These are phyloP conservation scores for Bryoerythrophyllum caledonicum DNA, from an alignment of 225 moss, liverwort and hornwort genomes.

Conservation along the genomic window DNA sequence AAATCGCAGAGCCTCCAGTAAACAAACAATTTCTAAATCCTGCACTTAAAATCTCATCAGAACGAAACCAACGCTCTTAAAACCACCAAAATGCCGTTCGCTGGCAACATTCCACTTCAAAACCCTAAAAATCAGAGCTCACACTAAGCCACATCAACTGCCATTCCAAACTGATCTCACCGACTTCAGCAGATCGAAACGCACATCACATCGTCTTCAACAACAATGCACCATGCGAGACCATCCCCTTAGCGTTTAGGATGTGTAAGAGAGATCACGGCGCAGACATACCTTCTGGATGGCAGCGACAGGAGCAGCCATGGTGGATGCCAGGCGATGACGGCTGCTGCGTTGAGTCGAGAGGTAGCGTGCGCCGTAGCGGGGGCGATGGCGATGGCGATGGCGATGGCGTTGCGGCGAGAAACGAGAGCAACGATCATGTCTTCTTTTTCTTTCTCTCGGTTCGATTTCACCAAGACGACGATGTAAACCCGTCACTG, in stretches of 20 bases:
- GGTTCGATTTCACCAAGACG: neutral
- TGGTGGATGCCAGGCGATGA: constrained; percentile 17
- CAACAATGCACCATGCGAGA: neutral
- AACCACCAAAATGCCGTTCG: neutral
- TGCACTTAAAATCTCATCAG: neutral
- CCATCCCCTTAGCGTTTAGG: neutral
- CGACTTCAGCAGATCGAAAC: neutral
- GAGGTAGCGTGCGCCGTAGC: neutral
- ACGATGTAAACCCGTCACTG: neutral
- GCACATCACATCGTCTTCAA: neutral
- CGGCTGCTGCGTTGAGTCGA: neutral
- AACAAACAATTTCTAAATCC: neutral
- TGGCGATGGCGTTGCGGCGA: neutral
- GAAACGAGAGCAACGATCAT: neutral
- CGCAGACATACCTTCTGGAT: constrained; percentile 47
- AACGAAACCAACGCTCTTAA: neutral
- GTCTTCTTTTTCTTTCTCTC: neutral
- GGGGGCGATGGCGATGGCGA: neutral
- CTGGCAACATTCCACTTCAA: neutral
- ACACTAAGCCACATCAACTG: neutral
- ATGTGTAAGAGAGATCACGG: neutral
- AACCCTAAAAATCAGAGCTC: neutral
- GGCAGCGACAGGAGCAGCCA: constrained; percentile 42
- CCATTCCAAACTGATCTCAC: neutral
- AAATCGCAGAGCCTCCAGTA: neutral